These are phyloP conservation scores for Moniliophthora roreri DNA, from an alignment of 1,284 basidiomycete genomes.

Conservation along the genomic window DNA sequence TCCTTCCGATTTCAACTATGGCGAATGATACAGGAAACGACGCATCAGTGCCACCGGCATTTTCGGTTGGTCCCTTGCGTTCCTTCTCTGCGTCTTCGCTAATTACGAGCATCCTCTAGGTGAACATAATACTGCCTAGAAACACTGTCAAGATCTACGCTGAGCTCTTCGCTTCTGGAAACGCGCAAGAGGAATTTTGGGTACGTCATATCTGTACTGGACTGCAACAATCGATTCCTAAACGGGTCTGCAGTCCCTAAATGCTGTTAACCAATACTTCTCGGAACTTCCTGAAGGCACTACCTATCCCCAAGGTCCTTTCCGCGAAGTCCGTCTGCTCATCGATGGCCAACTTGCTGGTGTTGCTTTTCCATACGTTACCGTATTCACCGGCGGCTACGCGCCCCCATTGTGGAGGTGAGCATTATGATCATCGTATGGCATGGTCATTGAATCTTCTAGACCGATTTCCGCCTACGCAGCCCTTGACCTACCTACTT, in stretches of 20 bases:
- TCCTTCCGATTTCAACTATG: slow-evolving; percentile 69
- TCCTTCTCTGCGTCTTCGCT: neutral
- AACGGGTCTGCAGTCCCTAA: slow-evolving; percentile 78
- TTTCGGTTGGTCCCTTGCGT: slow-evolving; percentile 53
- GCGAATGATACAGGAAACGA: slow-evolving; percentile 62
- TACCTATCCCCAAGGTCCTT: slow-evolving; percentile 64
- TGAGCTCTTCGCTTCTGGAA: slow-evolving; percentile 73
- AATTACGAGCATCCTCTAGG: slow-evolving; percentile 33
- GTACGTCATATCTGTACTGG: slow-evolving; percentile 37
- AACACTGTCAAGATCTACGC: slow-evolving; percentile 71
- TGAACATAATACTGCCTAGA: slow-evolving; percentile 66
- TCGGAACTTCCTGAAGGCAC: slow-evolving; percentile 51
- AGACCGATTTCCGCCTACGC: slow-evolving; percentile 80
- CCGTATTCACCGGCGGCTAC: slow-evolving; percentile 82
- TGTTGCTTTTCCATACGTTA: slow-evolving; percentile 73
- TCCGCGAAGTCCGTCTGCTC: slow-evolving; percentile 80
- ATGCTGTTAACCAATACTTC: slow-evolving; percentile 62
- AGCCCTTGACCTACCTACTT: slow-evolving; percentile 76
- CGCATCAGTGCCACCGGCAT: slow-evolving; percentile 70
- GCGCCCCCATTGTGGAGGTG: slow-evolving; percentile 73
- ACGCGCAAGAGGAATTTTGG: slow-evolving; percentile 78
- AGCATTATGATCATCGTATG: no score
- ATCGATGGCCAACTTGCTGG: slow-evolving; percentile 77
- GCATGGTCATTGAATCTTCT: no score
- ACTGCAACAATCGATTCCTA: no score